Evolutionary conservation across 805 yeast genomes (phyloP).

Genomic region (Wickerhamiella kazuoi): DNA sequence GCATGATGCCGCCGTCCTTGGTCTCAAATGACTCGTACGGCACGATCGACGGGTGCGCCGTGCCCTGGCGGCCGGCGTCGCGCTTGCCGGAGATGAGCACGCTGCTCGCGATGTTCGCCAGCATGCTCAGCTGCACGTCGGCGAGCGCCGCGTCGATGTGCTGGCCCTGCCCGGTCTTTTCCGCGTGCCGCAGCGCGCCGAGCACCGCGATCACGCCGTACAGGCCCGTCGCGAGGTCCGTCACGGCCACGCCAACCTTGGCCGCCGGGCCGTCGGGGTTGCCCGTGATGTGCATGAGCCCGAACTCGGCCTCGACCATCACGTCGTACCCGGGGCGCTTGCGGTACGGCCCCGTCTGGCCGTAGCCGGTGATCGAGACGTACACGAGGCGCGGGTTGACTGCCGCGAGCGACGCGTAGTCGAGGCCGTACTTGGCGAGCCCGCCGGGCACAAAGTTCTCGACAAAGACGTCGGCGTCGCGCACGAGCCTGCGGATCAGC

Average conservation of each 20-base stretch:
- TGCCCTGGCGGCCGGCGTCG: slow-evolving; percentile 26
- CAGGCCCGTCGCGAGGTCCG: slow-evolving; percentile 27
- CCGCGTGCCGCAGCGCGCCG: slow-evolving; percentile 23
- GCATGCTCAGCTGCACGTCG: slow-evolving; percentile 26
- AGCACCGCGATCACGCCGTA: slow-evolving; percentile 24
- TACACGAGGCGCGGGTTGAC: slow-evolving; percentile 21
- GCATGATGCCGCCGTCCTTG: slow-evolving; percentile 22
- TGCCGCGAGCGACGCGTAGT: slow-evolving; percentile 16
- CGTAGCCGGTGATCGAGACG: slow-evolving; percentile 26
- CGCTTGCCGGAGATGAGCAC: slow-evolving; percentile 24
- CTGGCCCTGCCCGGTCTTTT: slow-evolving; percentile 23
- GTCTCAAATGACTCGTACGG: slow-evolving; percentile 28
- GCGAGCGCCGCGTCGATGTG: slow-evolving; percentile 23
- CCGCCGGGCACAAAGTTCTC: slow-evolving; percentile 27
- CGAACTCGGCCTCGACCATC: slow-evolving; percentile 30
- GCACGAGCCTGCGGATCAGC: slow-evolving; percentile 18
- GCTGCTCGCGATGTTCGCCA: slow-evolving; percentile 25
- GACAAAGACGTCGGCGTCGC: slow-evolving; percentile 22
- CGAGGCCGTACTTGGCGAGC: slow-evolving; percentile 22
- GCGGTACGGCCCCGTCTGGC: slow-evolving; percentile 26
- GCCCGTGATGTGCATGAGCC: slow-evolving; percentile 29
- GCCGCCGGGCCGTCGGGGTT: slow-evolving; percentile 25
- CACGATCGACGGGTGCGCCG: slow-evolving; percentile 26
- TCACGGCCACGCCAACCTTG: slow-evolving; percentile 28
- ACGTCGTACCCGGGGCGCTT: slow-evolving; percentile 27